Percentiles rank a stretch among this genome's conserved stretches.
Conservation (phyloP, 208 protist genomes). For the Trypanosoma mega region DNA sequence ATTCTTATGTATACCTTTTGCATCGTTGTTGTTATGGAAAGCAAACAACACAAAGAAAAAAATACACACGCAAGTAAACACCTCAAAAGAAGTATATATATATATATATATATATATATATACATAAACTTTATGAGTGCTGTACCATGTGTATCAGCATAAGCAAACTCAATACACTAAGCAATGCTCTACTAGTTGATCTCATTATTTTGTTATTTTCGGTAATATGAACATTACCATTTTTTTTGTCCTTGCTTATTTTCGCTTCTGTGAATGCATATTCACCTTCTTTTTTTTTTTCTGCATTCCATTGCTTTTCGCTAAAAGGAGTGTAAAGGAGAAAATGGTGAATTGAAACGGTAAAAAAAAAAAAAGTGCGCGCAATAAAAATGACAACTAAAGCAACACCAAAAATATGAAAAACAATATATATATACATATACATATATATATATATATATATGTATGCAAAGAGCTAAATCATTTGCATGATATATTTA, state of each 20-base stretch:
- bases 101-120: no score
- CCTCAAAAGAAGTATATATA: no score
- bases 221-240: neutral
- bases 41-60: no score
- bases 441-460: no score
- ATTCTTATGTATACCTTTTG: no score
- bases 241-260: constrained; percentile 5
- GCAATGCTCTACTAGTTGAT: neutral
- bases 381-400: neutral
- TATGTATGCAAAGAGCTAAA: no score
- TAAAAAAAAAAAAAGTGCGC: neutral
- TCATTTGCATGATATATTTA: no score
- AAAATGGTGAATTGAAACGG: neutral
- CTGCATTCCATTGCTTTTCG: neutral
- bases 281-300: neutral
- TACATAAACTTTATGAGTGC: no score
- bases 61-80: no score
- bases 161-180: no score
- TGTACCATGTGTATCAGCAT: no score
- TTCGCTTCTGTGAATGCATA: neutral
- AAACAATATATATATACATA: neutral
- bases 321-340: constrained; percentile 1
- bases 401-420: neutral
- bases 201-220: neutral
- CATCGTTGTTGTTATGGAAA: no score